A percentile compares a stretch with the other conserved stretches of the same genome.
These are phyloP conservation scores for Ustulina deusta DNA, from an alignment of 2,329 filamentous ascomycete genomes.

Conservation along the genomic window DNA sequence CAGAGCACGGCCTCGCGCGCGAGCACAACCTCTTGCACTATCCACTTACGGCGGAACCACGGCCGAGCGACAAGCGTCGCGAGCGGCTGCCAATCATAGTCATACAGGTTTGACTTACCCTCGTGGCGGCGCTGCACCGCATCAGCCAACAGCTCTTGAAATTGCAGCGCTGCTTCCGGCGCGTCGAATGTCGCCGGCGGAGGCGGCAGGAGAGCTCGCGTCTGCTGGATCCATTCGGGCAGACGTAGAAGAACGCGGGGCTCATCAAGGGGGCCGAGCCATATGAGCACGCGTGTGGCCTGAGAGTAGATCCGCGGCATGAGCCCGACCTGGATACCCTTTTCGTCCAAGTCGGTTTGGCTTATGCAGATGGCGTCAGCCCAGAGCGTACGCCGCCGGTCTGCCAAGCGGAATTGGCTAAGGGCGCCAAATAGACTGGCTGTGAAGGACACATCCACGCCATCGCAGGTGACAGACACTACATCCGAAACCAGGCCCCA, in stretches of 20 bases:
- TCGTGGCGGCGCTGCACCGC: constrained; percentile 8
- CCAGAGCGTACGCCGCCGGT: constrained; percentile 27
- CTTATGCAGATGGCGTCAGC: constrained; percentile 31
- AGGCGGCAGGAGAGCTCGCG: neutral
- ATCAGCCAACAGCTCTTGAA: neutral
- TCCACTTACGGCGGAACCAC: constrained; percentile 35
- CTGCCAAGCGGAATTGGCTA: constrained; percentile 23
- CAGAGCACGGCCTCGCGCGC: constrained; percentile 10
- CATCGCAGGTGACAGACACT: constrained; percentile 16
- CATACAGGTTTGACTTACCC: constrained; percentile 25
- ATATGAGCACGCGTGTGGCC: constrained; percentile 19
- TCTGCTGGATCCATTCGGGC: neutral
- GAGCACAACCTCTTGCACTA: constrained; percentile 31
- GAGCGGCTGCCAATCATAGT: constrained; percentile 29
- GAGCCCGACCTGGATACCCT: constrained; percentile 16
- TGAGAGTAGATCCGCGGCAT: constrained; percentile 34
- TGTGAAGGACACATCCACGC: constrained; percentile 14
- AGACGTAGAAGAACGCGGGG: neutral
- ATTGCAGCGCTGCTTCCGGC: neutral
- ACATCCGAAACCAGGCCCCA: constrained; percentile 3
- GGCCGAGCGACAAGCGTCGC: constrained; percentile 18
- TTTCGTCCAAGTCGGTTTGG: constrained; percentile 22
- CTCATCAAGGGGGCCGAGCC: constrained; percentile 25
- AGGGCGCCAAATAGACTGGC: constrained; percentile 26
- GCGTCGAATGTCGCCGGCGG: neutral